Percentiles rank a stretch among this genome's conserved stretches.
phyloP scores from a whole-genome alignment of 768 basidiomycete species.

The Boletus pseudopeckii region DNA sequence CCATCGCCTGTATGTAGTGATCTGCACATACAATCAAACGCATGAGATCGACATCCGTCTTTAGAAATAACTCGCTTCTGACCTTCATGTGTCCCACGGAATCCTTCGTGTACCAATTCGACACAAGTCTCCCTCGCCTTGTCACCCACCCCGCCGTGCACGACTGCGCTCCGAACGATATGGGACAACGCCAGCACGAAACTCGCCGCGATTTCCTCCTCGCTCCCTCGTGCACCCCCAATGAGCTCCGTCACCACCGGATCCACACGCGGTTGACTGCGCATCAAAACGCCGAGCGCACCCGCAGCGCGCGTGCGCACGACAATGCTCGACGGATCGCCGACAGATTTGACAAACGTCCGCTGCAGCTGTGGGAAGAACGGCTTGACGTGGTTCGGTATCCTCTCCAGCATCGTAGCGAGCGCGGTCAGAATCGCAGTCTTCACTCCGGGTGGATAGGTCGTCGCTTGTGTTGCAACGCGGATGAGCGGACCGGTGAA shows the following conservation, averaged over 20 bases:
- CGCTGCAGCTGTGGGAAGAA: conserved; percentile 98
- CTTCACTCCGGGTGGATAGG: conserved; percentile 92
- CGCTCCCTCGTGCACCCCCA: conserved; percentile 57
- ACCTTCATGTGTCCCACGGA: conserved; percentile 72
- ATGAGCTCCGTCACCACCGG: conserved; percentile 91
- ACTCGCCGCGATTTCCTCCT: conserved; percentile 68
- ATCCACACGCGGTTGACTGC: conserved; percentile 84
- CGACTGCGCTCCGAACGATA: conserved; percentile 61
- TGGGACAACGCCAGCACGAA: conserved; percentile 73
- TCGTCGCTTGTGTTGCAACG: conserved; percentile 85
- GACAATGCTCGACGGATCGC: conserved; percentile 71
- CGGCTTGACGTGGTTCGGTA: conserved; percentile 88
- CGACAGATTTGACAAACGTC: conserved; percentile 91
- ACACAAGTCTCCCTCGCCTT: conserved; percentile 68
- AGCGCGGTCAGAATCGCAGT: conserved; percentile 85
- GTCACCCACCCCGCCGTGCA: conserved; percentile 68
- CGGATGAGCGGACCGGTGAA: conserved; percentile 96
- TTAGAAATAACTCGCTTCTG: neutral
- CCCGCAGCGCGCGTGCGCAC: conserved; percentile 81
- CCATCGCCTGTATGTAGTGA: conserved; percentile 64
- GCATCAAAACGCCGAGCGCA: conserved; percentile 88
- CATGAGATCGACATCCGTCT: neutral
- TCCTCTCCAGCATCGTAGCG: conserved; percentile 77
- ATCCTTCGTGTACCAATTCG: conserved; percentile 76
- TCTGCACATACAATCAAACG: conserved; percentile 39